A percentile compares a stretch with the other conserved stretches of the same genome.
phyloP scores from a whole-genome alignment of 225 moss, liverwort and hornwort species.

The Physcomitrium patens region DNA sequence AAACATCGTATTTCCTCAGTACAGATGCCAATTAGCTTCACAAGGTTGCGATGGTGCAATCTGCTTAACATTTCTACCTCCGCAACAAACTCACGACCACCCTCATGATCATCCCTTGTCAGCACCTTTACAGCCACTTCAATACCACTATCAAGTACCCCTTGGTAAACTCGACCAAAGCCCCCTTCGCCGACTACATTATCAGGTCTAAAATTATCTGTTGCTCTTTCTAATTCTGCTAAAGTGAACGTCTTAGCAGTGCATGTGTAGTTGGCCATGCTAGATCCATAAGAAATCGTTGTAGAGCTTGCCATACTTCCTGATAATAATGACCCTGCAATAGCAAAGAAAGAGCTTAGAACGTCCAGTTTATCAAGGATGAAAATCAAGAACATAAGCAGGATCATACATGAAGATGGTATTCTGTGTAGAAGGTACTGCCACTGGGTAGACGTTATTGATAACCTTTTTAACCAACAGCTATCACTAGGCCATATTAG shows the following conservation, averaged over 20 bases:
- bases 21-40: constrained; percentile 77
- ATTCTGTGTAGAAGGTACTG: too few species aligned
- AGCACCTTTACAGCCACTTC: constrained; percentile 84
- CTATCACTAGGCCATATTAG: too few species aligned
- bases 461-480: neutral
- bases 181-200: constrained; percentile 91
- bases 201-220: constrained; percentile 69
- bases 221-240: constrained; percentile 74
- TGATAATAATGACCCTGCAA: constrained; percentile 61
- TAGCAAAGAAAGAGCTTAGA: constrained; percentile 23
- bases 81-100: constrained; percentile 75
- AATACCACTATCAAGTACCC: constrained; percentile 67
- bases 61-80: constrained; percentile 88
- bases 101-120: constrained; percentile 62
- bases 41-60: constrained; percentile 76
- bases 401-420: too few species aligned
- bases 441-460: too few species aligned
- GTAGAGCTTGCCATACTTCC: constrained; percentile 68
- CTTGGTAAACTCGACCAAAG: constrained; percentile 85
- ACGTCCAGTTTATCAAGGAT: constrained; percentile 13
- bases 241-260: constrained; percentile 68
- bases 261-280: constrained; percentile 71
- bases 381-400: neutral
- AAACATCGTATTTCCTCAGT: constrained; percentile 72
- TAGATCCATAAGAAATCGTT: constrained; percentile 72